Base-by-base conservation (phyloP, 2,329 filamentous ascomycete genomes). In the Huntiella omanensis region DNA sequence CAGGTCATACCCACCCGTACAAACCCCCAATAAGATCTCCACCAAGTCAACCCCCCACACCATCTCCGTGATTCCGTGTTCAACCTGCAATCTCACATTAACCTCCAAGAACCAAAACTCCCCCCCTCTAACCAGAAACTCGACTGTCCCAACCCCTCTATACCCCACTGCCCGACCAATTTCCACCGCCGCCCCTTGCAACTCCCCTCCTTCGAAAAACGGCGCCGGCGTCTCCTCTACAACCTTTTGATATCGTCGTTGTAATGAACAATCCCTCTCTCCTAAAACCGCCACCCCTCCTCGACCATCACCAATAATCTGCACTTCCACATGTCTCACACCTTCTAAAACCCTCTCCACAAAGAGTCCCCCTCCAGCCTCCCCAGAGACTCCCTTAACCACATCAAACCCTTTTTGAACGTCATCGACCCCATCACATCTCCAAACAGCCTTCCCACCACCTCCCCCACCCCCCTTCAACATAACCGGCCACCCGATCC, bases 191-290 rank as follows among this genome's bases (percentile, higher is more conserved):
- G 52, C 53, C 3, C 51, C 54, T 2, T 56, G 53, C 49, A 66
- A 59, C 17, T 53, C 52, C n/a, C 52, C 46, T 4, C 62, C 54
- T 10, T 54, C 54, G 3, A 63, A 46, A 36, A 55, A 59, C 1
- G 56, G 40, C 49, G 43, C 55, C 3, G 56, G 56, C 0, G 50
- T 52, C 54, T 69, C 66, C 49, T 72, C 69, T 1, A 72, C 57
- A 2, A 71, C 60, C 49, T 72, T 72, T 48, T 72, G 68, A 49
- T 71, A 63, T 1, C 68, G 58, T 4, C 69, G 54, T 43, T 72
- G 68, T 2, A 71, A 53, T 4, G 67, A 69, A 49, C 69, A 72
- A 34, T 71, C 69, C 6, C 69, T 57, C 43, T 71, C 68, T 4
- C 65, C 62, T 1, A 63, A 54, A 11, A 60, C 56, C 11, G 64